phyloP scores from a whole-genome alignment of 176 grass and related monocot species.

The Musa schizocarpa region DNA sequence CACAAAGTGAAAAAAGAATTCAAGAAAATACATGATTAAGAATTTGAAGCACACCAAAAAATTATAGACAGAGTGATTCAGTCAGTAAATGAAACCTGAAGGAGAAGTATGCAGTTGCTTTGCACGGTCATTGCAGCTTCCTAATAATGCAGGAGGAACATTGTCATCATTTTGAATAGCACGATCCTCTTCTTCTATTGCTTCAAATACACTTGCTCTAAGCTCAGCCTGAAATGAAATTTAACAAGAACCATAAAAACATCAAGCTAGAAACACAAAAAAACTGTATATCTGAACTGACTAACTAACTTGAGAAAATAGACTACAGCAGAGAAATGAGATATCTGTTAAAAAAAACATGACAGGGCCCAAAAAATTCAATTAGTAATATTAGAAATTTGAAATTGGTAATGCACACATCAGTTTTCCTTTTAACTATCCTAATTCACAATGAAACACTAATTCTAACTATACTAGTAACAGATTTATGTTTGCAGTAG shows the following conservation, averaged over 20 bases:
- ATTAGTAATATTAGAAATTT: not conserved
- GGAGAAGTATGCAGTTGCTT: slow-evolving; percentile 19
- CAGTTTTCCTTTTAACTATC: not conserved
- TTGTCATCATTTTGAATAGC: slow-evolving; percentile 9
- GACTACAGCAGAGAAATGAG: not conserved
- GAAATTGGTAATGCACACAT: not conserved
- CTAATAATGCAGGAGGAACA: slow-evolving; percentile 16
- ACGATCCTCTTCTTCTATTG: slow-evolving; percentile 22
- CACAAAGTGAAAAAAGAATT: not conserved
- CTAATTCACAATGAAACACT: not conserved
- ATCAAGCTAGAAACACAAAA: not conserved
- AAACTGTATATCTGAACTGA: not conserved
- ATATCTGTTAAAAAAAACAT: not conserved
- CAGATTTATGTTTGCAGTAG: not conserved
- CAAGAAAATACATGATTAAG: not conserved
- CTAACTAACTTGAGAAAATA: not conserved
- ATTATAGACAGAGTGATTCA: not conserved
- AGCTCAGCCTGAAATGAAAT: slow-evolving; percentile 8
- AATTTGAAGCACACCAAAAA: not conserved
- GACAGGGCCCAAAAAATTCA: too few species aligned
- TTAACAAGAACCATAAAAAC: not conserved
- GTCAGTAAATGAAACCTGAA: slow-evolving; percentile 6
- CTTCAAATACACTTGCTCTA: slow-evolving; percentile 21
- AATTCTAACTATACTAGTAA: not conserved
- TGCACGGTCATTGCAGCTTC: slow-evolving; percentile 22